phyloP scores from a whole-genome alignment of 768 basidiomycete genomes.

The Xerocomus potaroensis region DNA sequence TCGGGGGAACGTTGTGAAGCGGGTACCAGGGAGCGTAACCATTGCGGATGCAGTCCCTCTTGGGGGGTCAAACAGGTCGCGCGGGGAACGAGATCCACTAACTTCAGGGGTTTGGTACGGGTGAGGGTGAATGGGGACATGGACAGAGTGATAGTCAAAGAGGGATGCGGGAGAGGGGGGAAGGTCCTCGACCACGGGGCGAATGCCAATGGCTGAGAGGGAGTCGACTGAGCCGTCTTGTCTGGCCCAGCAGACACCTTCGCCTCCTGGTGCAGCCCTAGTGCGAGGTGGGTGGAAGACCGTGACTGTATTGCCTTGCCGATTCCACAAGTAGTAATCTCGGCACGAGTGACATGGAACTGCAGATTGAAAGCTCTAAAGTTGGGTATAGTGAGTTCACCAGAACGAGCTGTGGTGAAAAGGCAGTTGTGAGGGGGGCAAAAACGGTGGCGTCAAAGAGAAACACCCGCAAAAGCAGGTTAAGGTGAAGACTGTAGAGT shows the following conservation, averaged over 20 bases:
- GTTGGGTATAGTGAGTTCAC: constrained; percentile 21
- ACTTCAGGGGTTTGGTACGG: no score
- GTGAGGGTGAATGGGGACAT: no score
- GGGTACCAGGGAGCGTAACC: no score
- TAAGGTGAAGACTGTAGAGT: no score
- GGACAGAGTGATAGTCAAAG: no score
- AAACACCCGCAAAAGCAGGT: constrained; percentile 11
- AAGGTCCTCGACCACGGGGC: not conserved
- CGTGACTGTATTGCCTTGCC: not conserved
- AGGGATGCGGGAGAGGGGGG: no score
- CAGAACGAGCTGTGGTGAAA: constrained; percentile 12
- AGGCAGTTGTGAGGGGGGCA: constrained; percentile 18
- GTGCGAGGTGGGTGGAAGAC: not conserved
- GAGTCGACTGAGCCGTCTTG: not conserved
- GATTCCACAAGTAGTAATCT: not conserved
- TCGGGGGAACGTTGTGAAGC: no score
- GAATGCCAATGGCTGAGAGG: not conserved
- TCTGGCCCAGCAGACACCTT: not conserved
- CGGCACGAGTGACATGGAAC: constrained; percentile 7
- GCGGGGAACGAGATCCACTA: no score
- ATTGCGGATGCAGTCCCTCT: no score
- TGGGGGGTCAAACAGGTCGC: no score
- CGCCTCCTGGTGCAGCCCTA: not conserved
- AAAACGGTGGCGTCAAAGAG: constrained; percentile 1
- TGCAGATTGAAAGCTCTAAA: constrained; percentile 9